Evolutionary conservation across 129 eudicot species (phyloP).

Genomic region (Centella asiatica): DNA sequence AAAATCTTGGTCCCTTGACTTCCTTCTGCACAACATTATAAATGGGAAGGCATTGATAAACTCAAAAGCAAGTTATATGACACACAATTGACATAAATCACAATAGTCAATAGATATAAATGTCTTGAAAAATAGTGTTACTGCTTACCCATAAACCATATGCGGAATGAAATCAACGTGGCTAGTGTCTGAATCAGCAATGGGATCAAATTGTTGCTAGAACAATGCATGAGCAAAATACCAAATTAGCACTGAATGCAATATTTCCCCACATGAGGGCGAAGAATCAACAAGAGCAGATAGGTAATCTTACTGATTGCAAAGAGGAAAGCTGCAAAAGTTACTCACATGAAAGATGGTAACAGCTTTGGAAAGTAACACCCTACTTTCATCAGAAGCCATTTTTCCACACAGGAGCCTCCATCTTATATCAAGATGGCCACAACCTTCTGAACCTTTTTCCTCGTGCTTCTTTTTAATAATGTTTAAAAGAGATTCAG

Average conservation of each 20-base stretch:
- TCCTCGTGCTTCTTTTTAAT: conserved; percentile 47
- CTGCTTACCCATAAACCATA: conserved; percentile 76
- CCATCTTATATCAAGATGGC: conserved; percentile 67
- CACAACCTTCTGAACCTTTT: conserved; percentile 27
- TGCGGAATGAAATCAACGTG: conserved; percentile 63
- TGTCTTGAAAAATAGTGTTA: neutral
- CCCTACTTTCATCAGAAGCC: conserved; percentile 51
- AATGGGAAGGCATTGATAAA: conserved; percentile 5
- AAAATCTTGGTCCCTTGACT: conserved; percentile 48
- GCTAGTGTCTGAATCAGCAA: conserved; percentile 53
- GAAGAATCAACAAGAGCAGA: neutral
- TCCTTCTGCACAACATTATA: conserved; percentile 44
- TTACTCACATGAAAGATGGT: conserved; percentile 80
- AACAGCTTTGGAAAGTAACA: conserved; percentile 65
- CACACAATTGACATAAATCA: neutral
- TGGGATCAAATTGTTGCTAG: conserved; percentile 75
- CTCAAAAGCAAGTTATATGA: neutral
- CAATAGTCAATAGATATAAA: neutral
- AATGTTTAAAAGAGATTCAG: conserved; percentile 33
- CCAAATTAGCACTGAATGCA: neutral
- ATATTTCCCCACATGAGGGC: neutral
- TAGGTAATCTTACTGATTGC: neutral
- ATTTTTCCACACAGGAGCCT: conserved; percentile 62
- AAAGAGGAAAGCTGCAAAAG: neutral
- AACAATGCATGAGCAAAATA: neutral